These are phyloP conservation scores for Trapa incisa DNA, from an alignment of 345 rosid species.

Conservation along the genomic window DNA sequence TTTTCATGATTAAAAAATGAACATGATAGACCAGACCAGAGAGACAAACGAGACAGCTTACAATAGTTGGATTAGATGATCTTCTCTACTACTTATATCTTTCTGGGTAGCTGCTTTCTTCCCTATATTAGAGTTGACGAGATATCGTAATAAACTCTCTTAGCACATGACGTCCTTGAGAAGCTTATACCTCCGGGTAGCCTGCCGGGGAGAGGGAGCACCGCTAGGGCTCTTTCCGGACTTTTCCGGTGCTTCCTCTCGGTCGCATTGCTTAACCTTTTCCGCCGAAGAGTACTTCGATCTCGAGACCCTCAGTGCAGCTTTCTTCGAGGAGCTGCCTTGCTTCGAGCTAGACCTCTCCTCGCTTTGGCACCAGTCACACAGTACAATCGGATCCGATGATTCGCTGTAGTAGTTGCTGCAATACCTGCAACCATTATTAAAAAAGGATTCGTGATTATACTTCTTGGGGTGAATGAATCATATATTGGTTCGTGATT, in stretches of 20 bases:
- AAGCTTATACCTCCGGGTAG: constrained; percentile 98
- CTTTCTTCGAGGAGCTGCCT: constrained; percentile 36
- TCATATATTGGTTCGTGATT: not conserved
- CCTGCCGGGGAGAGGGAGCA: constrained; percentile 58
- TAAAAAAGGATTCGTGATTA: not conserved
- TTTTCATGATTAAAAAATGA: not conserved
- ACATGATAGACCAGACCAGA: constrained; percentile 3
- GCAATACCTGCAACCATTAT: constrained; percentile 46
- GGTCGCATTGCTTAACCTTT: constrained; percentile 44
- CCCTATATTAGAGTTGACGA: not conserved
- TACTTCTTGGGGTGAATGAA: too few species aligned
- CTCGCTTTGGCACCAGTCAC: constrained; percentile 92
- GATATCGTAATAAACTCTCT: not conserved
- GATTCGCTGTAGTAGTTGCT: constrained; percentile 69
- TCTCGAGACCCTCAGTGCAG: constrained; percentile 18
- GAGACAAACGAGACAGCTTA: constrained; percentile 10
- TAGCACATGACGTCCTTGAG: constrained; percentile 98
- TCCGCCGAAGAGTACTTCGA: constrained; percentile 43
- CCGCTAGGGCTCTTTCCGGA: constrained; percentile 14
- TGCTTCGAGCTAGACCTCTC: constrained; percentile 27
- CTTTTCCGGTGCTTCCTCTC: constrained; percentile 18
- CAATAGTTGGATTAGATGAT: not conserved
- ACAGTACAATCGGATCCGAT: constrained; percentile 47
- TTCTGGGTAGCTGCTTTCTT: not conserved
- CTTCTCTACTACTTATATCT: not conserved